Conservation (phyloP, 495 filamentous ascomycete genomes). For the Rostrohypoxylon terebratum region DNA sequence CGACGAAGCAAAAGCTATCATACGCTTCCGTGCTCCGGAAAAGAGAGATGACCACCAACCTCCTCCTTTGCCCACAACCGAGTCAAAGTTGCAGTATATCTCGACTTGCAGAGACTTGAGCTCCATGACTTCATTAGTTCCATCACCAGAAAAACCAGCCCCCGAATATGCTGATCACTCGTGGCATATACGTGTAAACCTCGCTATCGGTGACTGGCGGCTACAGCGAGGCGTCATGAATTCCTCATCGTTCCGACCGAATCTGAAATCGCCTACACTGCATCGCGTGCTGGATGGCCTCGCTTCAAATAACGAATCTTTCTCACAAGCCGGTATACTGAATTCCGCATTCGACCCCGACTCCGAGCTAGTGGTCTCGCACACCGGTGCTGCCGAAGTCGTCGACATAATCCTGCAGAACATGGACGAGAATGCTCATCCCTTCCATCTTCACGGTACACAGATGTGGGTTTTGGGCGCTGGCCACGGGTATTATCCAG, state of each 20-base stretch:
- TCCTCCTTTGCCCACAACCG: conserved; percentile 53
- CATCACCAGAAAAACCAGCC: conserved; percentile 53
- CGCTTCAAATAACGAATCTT: conserved; percentile 60
- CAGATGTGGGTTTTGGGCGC: conserved; percentile 68
- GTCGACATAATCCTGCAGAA: conserved; percentile 76
- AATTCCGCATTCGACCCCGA: conserved; percentile 61
- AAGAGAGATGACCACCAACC: conserved; percentile 12
- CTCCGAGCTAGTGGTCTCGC: conserved; percentile 59
- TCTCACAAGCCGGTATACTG: conserved; percentile 61
- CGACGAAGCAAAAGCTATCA: conserved; percentile 66
- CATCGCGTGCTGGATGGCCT: conserved; percentile 62
- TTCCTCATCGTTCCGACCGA: conserved; percentile 63
- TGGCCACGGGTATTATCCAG: conserved; percentile 65
- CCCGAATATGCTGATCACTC: conserved; percentile 58
- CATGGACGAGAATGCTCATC: conserved; percentile 70
- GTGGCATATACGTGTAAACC: conserved; percentile 63
- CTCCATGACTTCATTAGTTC: conserved; percentile 51
- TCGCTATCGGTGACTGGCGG: conserved; percentile 67
- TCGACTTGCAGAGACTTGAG: conserved; percentile 59
- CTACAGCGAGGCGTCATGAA: conserved; percentile 68
- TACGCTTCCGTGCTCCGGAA: conserved; percentile 55
- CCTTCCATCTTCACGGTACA: conserved; percentile 75
- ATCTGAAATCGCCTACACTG: conserved; percentile 56
- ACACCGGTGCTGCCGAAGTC: conserved; percentile 55
- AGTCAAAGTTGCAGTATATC: conserved; percentile 51